Evolutionary conservation across 257 asterid species (phyloP).

Genomic region (Salvia splendens): DNA sequence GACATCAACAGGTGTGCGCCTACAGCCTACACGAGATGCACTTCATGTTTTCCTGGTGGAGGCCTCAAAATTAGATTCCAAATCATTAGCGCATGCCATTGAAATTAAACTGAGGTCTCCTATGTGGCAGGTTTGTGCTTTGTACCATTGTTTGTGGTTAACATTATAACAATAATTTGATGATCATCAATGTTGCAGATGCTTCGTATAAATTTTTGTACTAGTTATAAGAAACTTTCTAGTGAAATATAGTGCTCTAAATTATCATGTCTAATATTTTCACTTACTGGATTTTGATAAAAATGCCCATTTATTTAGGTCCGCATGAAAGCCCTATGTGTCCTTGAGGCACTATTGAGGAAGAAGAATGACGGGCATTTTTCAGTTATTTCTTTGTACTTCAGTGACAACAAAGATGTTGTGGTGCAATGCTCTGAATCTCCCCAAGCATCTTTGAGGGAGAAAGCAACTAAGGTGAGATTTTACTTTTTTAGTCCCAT

Average conservation of each 20-base stretch:
- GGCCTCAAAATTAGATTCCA: slow-evolving; percentile 75
- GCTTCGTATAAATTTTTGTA: not conserved
- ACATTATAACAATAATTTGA: not conserved
- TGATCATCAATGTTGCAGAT: not conserved
- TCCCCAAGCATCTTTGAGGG: slow-evolving; percentile 96
- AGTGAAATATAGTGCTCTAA: not conserved
- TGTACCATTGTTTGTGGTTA: not conserved
- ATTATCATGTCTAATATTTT: not conserved
- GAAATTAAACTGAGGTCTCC: slow-evolving; percentile 83
- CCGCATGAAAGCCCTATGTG: slow-evolving; percentile 87
- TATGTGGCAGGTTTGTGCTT: slow-evolving; percentile 82
- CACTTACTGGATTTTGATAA: not conserved
- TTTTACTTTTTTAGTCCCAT: slow-evolving; percentile 19
- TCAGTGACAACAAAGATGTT: slow-evolving; percentile 62
- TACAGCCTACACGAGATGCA: slow-evolving; percentile 96
- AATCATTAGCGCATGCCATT: slow-evolving; percentile 66
- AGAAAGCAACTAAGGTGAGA: slow-evolving; percentile 86
- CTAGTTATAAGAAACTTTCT: not conserved
- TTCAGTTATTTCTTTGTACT: slow-evolving; percentile 58
- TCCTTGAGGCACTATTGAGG: slow-evolving; percentile 89
- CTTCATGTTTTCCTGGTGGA: slow-evolving; percentile 77
- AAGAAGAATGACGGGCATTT: slow-evolving; percentile 68
- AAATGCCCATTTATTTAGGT: slow-evolving; percentile 52
- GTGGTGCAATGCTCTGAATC: slow-evolving; percentile 85
- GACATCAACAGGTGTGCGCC: slow-evolving; percentile 89